Conservation (phyloP, 352 stramenopile species). For the Globisporangium barbulae region DNA sequence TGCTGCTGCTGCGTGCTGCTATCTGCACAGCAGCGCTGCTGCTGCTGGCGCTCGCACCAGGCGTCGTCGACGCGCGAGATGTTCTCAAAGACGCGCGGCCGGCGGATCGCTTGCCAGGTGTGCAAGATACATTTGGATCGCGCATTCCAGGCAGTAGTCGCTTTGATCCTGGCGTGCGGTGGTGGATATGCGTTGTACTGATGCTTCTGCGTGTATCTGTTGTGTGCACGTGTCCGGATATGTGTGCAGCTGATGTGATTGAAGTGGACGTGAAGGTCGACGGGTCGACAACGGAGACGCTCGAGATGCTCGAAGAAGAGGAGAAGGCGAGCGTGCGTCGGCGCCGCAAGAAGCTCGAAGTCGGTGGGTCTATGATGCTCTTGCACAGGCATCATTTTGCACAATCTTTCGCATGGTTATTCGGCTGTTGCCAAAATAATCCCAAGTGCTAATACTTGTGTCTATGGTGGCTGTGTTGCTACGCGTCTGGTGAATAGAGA, state of each 20-base stretch:
- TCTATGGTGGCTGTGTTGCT: not conserved
- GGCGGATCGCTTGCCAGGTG: not conserved
- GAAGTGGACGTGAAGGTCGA: conserved; percentile 11
- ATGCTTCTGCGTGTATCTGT: not conserved
- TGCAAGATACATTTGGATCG: too few relatives aligned
- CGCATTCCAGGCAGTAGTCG: too few relatives aligned
- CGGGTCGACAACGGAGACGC: conserved; percentile 12
- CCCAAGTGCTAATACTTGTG: too few relatives aligned
- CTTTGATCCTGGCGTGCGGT: too few relatives aligned
- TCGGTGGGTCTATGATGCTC: conserved; percentile 1
- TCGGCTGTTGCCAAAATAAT: too few relatives aligned
- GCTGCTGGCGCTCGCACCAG: not conserved
- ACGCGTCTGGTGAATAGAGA: conserved; percentile 30
- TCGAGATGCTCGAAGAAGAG: conserved; percentile 22
- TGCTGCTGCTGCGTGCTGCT: too few relatives aligned
- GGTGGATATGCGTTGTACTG: not conserved
- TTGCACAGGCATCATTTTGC: not conserved
- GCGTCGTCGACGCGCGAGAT: not conserved
- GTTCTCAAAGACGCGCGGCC: not conserved
- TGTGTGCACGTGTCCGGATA: not conserved
- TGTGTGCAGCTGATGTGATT: conserved; percentile 6
- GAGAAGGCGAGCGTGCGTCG: conserved; percentile 9
- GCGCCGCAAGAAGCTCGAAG: conserved; percentile 15
- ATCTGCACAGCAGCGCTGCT: not conserved
- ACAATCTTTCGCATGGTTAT: too few relatives aligned